Conservation (phyloP, 106 monocot species). For the Dioscorea dumetorum region DNA sequence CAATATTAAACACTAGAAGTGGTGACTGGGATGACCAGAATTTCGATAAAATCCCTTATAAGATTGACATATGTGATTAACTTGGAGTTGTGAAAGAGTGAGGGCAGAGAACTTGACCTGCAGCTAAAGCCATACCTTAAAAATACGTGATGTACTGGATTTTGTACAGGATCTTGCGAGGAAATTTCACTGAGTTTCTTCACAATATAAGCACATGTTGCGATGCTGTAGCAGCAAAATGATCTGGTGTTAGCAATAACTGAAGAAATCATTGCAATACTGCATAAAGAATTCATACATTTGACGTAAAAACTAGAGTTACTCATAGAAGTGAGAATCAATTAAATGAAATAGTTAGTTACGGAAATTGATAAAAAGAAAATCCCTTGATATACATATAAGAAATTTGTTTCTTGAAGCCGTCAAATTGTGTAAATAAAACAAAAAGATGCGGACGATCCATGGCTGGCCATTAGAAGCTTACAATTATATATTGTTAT, state of each 20-base stretch:
- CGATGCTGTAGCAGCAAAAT: constrained; percentile 27
- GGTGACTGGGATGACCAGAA: too few species aligned
- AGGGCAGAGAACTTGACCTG: too few species aligned
- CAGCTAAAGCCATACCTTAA: constrained; percentile 27
- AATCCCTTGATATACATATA: background rate
- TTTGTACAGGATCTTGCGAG: constrained; percentile 21
- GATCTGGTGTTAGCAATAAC: background rate
- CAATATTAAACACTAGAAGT: too few species aligned
- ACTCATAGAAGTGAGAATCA: background rate
- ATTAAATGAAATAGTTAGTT: too few species aligned
- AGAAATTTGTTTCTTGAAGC: background rate
- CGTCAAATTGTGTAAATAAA: too few species aligned
- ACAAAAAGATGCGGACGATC: too few species aligned
- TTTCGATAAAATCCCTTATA: too few species aligned
- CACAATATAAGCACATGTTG: constrained; percentile 64
- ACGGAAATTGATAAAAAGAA: background rate
- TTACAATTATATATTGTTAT: too few species aligned
- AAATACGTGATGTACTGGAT: constrained; percentile 36
- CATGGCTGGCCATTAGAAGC: too few species aligned
- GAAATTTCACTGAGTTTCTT: constrained; percentile 34
- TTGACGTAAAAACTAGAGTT: background rate
- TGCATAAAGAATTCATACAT: too few species aligned
- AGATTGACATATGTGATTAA: too few species aligned
- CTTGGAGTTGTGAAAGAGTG: too few species aligned
- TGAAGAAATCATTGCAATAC: background rate